Conservation (phyloP, 2,329 filamentous ascomycete genomes). For the Acarospora socialis region DNA sequence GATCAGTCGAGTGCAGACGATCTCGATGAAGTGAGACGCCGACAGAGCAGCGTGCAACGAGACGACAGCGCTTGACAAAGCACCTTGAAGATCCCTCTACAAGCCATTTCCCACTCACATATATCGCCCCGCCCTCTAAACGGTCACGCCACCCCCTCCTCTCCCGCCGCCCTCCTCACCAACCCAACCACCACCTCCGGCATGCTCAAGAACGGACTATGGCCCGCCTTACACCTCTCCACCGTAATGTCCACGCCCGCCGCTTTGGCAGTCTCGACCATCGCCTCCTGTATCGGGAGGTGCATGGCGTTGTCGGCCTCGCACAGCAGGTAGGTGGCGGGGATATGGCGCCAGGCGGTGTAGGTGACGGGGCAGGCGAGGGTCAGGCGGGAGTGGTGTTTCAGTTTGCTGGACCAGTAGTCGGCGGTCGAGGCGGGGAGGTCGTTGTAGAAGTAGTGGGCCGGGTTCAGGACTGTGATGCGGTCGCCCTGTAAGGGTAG, state of each 20-base stretch:
- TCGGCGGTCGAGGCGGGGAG: slow-evolving; percentile 16
- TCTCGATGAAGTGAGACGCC: too few species aligned
- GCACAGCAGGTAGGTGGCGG: slow-evolving; percentile 29
- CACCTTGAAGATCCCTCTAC: too few species aligned
- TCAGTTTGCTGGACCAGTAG: slow-evolving; percentile 13
- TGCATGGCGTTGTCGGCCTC: slow-evolving; percentile 26
- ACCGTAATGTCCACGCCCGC: slow-evolving; percentile 8
- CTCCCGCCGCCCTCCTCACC: slow-evolving; percentile 4
- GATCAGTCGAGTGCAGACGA: too few species aligned
- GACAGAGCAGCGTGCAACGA: too few species aligned
- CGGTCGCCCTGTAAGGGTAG: too few species aligned
- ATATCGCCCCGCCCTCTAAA: too few species aligned
- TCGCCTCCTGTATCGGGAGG: slow-evolving; percentile 22
- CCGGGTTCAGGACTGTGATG: slow-evolving; percentile 14
- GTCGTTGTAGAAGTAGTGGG: slow-evolving; percentile 25
- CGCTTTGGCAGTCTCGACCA: slow-evolving; percentile 22
- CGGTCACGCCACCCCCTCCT: too few species aligned
- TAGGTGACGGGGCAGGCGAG: slow-evolving; percentile 18
- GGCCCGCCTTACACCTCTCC: slow-evolving; percentile 10
- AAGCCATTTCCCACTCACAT: too few species aligned
- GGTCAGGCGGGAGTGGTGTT: slow-evolving; percentile 18
- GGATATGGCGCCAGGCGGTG: slow-evolving; percentile 26
- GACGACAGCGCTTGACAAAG: too few species aligned
- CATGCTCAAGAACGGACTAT: slow-evolving; percentile 13
- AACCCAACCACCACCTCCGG: slow-evolving; percentile 7